These are phyloP conservation scores for Marasmius fiardii DNA, from an alignment of 1,284 basidiomycete species.

Conservation along the genomic window DNA sequence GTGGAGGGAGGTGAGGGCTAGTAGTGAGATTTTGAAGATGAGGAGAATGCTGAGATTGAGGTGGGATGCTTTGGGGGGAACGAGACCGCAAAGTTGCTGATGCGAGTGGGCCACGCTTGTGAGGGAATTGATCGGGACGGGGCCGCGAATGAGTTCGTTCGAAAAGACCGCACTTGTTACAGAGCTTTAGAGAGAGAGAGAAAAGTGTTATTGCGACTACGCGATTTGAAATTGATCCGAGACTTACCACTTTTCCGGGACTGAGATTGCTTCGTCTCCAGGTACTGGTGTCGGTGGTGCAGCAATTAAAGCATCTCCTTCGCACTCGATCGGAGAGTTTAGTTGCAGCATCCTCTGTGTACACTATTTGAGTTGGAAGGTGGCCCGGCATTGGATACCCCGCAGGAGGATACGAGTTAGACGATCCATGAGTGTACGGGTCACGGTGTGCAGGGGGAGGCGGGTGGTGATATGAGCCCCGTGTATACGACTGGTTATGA, in stretches of 20 bases:
- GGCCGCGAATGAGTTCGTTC: constrained; percentile 81
- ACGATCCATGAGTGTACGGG: neutral
- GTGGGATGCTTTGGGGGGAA: constrained; percentile 2
- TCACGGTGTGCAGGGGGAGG: neutral
- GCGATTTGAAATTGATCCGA: constrained; percentile 4
- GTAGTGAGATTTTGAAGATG: neutral
- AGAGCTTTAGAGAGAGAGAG: constrained; percentile 47
- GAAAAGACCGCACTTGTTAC: constrained; percentile 83
- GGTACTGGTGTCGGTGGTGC: constrained; percentile 72
- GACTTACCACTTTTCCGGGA: constrained; percentile 77
- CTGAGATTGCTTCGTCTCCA: constrained; percentile 75
- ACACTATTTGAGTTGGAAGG: constrained; percentile 25
- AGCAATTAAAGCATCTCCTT: constrained; percentile 58
- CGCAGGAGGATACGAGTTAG: constrained; percentile 1
- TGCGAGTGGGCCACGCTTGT: constrained; percentile 66
- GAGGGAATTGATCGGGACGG: constrained; percentile 76
- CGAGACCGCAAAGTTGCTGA: constrained; percentile 6
- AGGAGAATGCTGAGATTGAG: constrained; percentile 5
- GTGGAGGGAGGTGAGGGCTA: neutral
- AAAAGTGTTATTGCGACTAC: constrained; percentile 2
- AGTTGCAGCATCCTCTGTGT: constrained; percentile 59
- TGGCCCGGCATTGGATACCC: neutral
- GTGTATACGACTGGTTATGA: neutral
- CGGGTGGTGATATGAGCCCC: neutral
- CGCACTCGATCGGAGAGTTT: constrained; percentile 59